Conservation (phyloP, 2,329 filamentous ascomycete genomes). For the Nemania diffusa region DNA sequence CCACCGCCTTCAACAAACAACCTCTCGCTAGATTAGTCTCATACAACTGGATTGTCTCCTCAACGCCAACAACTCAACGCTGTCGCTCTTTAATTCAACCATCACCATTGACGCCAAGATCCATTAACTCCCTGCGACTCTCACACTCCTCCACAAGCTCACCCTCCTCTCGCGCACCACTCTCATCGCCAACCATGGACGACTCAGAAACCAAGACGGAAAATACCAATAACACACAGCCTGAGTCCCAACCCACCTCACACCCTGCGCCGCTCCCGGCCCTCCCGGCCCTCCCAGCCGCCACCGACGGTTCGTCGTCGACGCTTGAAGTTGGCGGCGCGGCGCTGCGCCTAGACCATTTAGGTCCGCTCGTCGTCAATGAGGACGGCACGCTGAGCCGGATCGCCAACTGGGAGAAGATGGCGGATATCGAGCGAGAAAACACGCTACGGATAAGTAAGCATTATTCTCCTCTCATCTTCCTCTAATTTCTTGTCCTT, state of each 20-base stretch:
- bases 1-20: neutral
- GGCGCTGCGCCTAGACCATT: constrained; percentile 65
- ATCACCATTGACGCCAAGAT: neutral
- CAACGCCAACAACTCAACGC: constrained; percentile 5
- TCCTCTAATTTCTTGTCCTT: neutral
- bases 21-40: neutral
- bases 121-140: neutral
- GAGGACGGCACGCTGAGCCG: constrained; percentile 75
- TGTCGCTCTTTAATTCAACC: neutral
- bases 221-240: constrained; percentile 6
- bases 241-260: constrained; percentile 5
- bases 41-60: neutral
- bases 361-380: constrained; percentile 80
- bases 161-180: neutral
- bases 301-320: constrained; percentile 35
- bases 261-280: constrained; percentile 9
- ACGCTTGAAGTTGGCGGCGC: constrained; percentile 56
- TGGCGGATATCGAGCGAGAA: constrained; percentile 73
- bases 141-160: constrained; percentile 2
- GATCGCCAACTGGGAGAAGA: constrained; percentile 77
- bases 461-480: neutral
- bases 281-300: constrained; percentile 28
- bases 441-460: constrained; percentile 70
- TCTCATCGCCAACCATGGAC: constrained; percentile 18
- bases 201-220: neutral